Conservation (phyloP, 208 protist genomes). For the Balamuthia mandrillaris region DNA sequence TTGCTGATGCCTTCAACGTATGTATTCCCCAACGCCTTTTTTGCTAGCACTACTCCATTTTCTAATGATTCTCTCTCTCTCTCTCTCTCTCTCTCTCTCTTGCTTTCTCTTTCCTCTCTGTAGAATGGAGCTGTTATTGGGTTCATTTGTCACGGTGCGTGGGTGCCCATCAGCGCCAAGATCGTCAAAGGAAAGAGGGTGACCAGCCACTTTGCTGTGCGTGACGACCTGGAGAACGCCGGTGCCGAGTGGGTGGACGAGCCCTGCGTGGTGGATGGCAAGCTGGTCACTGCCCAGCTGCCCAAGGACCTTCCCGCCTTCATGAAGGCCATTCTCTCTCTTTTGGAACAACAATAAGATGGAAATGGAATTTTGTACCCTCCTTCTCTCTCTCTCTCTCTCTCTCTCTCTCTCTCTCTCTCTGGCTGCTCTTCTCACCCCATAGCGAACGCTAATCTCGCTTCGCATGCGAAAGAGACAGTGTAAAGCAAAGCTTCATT, state of each 20-base stretch:
- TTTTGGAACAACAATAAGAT: too few species aligned
- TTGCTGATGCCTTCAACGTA: slow-evolving; percentile 10
- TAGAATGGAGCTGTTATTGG: slow-evolving; percentile 39
- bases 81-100: background rate
- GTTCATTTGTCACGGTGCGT: slow-evolving; percentile 50
- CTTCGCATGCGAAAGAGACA: too few species aligned
- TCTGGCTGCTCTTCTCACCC: too few species aligned
- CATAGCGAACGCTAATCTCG: too few species aligned
- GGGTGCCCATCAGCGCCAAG: slow-evolving; percentile 50
- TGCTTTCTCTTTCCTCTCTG: background rate
- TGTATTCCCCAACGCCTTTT: background rate
- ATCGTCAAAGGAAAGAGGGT: slow-evolving; percentile 38
- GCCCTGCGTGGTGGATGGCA: slow-evolving; percentile 39
- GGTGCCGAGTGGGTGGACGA: slow-evolving; percentile 44
- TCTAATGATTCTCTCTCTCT: background rate
- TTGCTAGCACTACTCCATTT: background rate
- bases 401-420: too few species aligned
- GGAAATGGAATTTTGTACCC: too few species aligned
- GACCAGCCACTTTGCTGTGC: slow-evolving; percentile 20
- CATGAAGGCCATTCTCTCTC: slow-evolving; percentile 47
- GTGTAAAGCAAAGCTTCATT: too few species aligned
- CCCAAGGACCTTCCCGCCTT: slow-evolving; percentile 44
- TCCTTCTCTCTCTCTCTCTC: too few species aligned
- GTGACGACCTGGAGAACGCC: slow-evolving; percentile 32
- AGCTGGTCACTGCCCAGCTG: slow-evolving; percentile 36